These are phyloP conservation scores for Xylaria bambusicola DNA, from an alignment of 495 filamentous ascomycete species.

Conservation along the genomic window DNA sequence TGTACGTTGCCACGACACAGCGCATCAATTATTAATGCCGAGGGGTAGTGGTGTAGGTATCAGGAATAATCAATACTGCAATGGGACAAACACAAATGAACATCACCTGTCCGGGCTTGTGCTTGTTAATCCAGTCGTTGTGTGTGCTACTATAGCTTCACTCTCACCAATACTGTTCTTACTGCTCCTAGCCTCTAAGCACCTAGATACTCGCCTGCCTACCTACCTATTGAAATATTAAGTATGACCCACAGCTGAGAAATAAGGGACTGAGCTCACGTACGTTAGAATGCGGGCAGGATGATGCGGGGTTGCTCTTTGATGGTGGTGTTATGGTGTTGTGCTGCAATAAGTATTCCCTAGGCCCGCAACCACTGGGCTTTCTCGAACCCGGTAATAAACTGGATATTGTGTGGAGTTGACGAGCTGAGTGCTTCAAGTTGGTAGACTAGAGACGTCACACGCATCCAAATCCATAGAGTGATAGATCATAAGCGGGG, in stretches of 20 bases:
- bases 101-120: background rate
- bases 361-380: background rate
- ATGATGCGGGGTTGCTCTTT: slow-evolving; percentile 15
- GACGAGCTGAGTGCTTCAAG: background rate
- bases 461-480: background rate
- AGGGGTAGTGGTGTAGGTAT: background rate
- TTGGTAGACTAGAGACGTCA: background rate
- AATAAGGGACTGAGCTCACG: background rate
- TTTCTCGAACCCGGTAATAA: background rate
- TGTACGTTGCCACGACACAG: background rate
- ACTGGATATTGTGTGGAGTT: background rate
- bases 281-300: background rate
- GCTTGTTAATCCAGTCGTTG: too few species aligned
- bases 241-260: background rate
- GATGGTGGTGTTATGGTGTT: background rate
- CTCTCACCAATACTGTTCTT: too few species aligned
- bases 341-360: background rate
- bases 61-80: background rate
- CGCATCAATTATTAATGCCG: background rate
- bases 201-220: too few species aligned
- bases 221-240: background rate
- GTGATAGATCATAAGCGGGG: background rate
- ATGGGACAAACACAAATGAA: background rate
- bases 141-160: too few species aligned
- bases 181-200: too few species aligned